A percentile compares a stretch with the other conserved stretches of the same genome.
Conservation (phyloP, 225 moss, liverwort and hornwort species). For the Ulota crispa region DNA sequence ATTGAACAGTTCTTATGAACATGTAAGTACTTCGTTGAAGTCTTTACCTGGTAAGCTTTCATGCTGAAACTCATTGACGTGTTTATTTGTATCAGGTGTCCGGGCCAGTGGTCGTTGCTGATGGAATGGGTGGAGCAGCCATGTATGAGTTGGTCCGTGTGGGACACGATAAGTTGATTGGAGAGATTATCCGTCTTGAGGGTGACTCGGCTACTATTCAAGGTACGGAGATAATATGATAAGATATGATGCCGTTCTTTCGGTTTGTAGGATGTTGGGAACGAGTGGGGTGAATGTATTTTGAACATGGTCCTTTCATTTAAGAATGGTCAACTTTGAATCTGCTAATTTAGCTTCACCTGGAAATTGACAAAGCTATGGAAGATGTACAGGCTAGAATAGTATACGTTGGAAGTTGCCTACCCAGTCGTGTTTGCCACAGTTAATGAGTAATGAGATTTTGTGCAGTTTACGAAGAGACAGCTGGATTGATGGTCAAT, state of each 20-base stretch:
- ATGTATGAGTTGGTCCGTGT: constrained; percentile 98
- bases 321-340: not conserved
- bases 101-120: constrained; percentile 92
- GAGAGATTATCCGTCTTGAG: constrained; percentile 95
- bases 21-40: not conserved
- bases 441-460: constrained; percentile 6
- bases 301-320: not conserved
- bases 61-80: not conserved
- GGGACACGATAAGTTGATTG: constrained; percentile 86
- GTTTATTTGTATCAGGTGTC: constrained; percentile 53
- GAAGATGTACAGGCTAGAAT: not conserved
- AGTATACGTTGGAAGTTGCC: not conserved
- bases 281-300: not conserved
- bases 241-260: not conserved
- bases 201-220: constrained; percentile 97
- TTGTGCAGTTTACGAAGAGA: constrained; percentile 88
- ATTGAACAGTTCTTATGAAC: not conserved
- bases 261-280: not conserved
- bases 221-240: constrained; percentile 31
- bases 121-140: constrained; percentile 89
- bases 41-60: not conserved
- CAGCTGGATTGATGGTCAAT: constrained; percentile 91
- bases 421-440: not conserved
- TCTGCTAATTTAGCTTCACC: not conserved
- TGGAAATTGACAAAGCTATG: not conserved